Evolutionary conservation across 2,329 filamentous ascomycete species (phyloP).

Genomic region (Ambrosiella xylebori): DNA sequence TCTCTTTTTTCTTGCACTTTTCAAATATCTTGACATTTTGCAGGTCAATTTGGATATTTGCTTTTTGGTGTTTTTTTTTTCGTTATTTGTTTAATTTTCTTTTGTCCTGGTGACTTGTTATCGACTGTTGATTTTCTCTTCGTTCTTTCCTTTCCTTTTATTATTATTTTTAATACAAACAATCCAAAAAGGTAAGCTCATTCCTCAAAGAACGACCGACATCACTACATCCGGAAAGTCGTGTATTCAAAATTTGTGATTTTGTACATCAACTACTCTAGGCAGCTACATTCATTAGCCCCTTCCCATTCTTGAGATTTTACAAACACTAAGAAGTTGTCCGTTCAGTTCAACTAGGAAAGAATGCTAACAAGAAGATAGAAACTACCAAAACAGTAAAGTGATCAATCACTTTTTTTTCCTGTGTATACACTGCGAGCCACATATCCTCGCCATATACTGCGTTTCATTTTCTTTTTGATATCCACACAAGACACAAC

Average conservation of each 20-base stretch:
- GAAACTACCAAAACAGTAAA: too few relatives aligned
- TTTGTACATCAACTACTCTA: too few relatives aligned
- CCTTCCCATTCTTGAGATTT: too few relatives aligned
- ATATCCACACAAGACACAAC: neutral
- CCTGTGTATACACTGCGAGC: neutral
- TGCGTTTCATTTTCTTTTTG: neutral
- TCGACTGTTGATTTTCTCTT: slow-evolving; percentile 4
- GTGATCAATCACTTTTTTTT: neutral
- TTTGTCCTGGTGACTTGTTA: neutral
- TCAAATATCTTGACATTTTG: too few relatives aligned
- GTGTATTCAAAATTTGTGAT: neutral
- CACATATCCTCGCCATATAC: neutral
- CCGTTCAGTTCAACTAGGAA: too few relatives aligned
- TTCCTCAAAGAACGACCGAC: neutral
- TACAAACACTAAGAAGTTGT: too few relatives aligned
- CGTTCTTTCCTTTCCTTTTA: neutral
- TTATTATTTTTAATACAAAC: neutral
- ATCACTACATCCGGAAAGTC: neutral
- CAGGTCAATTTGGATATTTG: neutral
- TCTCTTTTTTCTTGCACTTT: too few relatives aligned
- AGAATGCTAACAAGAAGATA: too few relatives aligned
- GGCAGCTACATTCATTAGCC: too few relatives aligned
- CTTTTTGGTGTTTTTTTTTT: neutral
- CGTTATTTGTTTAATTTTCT: neutral
- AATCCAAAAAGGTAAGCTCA: neutral